phyloP scores from a whole-genome alignment of 139 green algal species.

The Chlamydomonas sp. region DNA sequence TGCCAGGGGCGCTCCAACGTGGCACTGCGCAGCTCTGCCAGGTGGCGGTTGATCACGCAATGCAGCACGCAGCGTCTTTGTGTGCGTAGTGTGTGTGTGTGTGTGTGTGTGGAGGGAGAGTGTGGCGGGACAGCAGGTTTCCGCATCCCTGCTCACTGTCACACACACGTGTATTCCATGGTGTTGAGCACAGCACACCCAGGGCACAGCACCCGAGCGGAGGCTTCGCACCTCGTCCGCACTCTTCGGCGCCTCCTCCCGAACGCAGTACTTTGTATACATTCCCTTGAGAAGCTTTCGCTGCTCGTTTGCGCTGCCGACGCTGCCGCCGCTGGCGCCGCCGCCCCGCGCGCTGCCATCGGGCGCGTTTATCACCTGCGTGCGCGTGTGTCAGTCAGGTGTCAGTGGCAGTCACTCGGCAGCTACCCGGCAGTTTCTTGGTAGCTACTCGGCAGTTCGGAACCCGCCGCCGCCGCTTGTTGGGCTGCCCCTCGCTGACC shows the following conservation, averaged over 20 bases:
- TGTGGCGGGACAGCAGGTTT: no score
- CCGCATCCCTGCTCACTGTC: no score
- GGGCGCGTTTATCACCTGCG: conserved; percentile 6
- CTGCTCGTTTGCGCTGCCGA: background rate
- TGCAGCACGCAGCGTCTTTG: no score
- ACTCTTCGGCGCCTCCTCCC: background rate
- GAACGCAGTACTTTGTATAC: conserved; percentile 20
- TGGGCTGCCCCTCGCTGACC: no score
- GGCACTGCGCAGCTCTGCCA: conserved; percentile 21
- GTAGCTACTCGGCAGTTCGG: no score
- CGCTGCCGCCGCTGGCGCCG: background rate
- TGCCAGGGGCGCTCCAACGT: conserved; percentile 18
- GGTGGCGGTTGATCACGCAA: conserved; percentile 18
- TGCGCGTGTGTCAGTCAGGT: background rate
- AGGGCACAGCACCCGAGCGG: no score
- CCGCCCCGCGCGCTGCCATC: background rate
- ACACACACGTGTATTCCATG: no score
- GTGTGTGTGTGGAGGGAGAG: no score
- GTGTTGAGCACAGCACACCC: no score
- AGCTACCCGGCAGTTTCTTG: background rate
- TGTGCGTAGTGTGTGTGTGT: no score
- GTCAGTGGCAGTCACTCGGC: conserved; percentile 15
- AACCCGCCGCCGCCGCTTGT: no score
- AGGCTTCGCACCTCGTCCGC: no score
- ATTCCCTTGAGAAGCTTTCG: conserved; percentile 6